Evolutionary conservation across 805 yeast genomes (phyloP), one percentile per base, ranked within the genome.

Genomic region (Debaryomyces prosopidis): DNA sequence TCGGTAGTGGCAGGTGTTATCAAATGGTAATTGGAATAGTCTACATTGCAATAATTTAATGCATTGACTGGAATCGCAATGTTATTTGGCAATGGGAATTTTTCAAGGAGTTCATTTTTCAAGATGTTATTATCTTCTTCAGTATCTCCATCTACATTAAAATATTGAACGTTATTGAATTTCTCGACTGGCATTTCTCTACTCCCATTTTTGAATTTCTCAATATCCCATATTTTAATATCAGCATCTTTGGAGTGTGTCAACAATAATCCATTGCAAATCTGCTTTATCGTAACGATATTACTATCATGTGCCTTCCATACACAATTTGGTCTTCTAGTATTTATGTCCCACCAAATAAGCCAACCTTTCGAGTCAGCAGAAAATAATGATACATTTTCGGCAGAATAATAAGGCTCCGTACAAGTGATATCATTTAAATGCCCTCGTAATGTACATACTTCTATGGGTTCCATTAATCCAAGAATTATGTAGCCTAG

Each of bases 231-330:
- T 26, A 80, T 56, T 47, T 65, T 73, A 15, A 75, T 57, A 32
- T 64, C 71, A 18, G 85, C 80, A 60, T 87, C 95, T 45, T 87
- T 71, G 0, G 85, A 85, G 58, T 87, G 94, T 2, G 87, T 82
- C 17, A 83, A 47, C 0, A 85, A 45, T 19, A 47, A 45, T 32
- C 39, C 19, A 19, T 52, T 32, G 50, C 60, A 58, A 26, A 60
- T 39, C 28, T 49, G 54, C 44, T 66, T 62, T 2, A 85, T 57
- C 1, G 84, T 71, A 18, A 86, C 54, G 1, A 87, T 58, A 7
- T 71, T 65, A 14, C 69, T 70, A 5, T 60, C 65, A 58, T 89
- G 96, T 0, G 82, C 87, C 48, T 71, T 65, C 83, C 89, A 84
- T 1, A 74, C 65, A 0, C 73, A 74, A 1, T 75, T 39, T 0